Percentiles rank a stretch among this genome's conserved stretches.
phyloP scores from a whole-genome alignment of 1,284 basidiomycete species.

The Pseudozyma pruni region DNA sequence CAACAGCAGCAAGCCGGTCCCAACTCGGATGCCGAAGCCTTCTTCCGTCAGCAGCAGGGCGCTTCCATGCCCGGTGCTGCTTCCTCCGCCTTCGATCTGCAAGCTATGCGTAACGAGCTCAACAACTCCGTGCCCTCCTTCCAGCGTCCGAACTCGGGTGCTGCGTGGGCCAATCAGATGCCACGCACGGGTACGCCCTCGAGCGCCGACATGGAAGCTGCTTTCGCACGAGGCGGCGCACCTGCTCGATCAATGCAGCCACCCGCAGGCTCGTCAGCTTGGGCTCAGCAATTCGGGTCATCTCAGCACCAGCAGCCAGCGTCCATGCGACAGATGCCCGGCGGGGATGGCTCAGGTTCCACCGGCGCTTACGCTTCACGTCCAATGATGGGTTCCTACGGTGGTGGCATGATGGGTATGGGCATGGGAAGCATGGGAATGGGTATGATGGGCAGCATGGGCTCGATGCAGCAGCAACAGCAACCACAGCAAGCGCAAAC shows the following conservation, averaged over 20 bases:
- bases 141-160: slow-evolving; percentile 27
- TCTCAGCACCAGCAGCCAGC: slow-evolving; percentile 21
- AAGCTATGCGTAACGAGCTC: slow-evolving; percentile 53
- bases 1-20: slow-evolving; percentile 42
- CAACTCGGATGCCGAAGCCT: slow-evolving; percentile 59
- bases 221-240: slow-evolving; percentile 38
- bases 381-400: slow-evolving; percentile 45
- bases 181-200: slow-evolving; percentile 23
- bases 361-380: slow-evolving; percentile 39
- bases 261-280: slow-evolving; percentile 34
- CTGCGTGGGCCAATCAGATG: slow-evolving; percentile 62
- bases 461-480: slow-evolving; percentile 23
- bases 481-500: slow-evolving; percentile 35
- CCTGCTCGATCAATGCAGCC: slow-evolving; percentile 24
- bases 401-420: slow-evolving; percentile 50
- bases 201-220: slow-evolving; percentile 52
- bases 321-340: slow-evolving; percentile 16
- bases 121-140: slow-evolving; percentile 27
- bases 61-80: slow-evolving; percentile 21
- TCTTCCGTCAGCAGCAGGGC: slow-evolving; percentile 56
- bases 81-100: slow-evolving; percentile 55
- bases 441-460: slow-evolving; percentile 44
- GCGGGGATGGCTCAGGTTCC: slow-evolving; percentile 15
- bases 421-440: slow-evolving; percentile 40
- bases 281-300: slow-evolving; percentile 55